Conservation (phyloP, 768 basidiomycete genomes). For the Hydnomerulius pinastri region DNA sequence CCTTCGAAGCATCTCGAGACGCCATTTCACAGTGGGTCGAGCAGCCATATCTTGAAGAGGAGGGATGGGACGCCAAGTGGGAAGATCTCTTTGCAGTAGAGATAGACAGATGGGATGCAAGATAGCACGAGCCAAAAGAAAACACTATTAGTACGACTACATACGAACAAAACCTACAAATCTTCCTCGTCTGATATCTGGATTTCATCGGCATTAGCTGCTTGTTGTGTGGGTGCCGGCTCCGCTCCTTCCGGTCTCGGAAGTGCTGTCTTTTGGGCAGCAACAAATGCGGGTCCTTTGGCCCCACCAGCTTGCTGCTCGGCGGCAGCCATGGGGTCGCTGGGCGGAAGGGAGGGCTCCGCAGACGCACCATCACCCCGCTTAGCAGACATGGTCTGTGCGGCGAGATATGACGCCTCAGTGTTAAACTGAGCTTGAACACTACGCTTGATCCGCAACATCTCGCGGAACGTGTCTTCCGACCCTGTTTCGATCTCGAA, state of each 20-base stretch:
- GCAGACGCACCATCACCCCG: conserved; percentile 53
- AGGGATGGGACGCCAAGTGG: conserved; percentile 72
- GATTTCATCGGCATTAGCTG: conserved; percentile 77
- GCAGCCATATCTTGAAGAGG: conserved; percentile 66
- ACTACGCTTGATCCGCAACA: conserved; percentile 94
- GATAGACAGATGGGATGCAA: conserved; percentile 66
- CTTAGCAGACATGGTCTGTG: conserved; percentile 78
- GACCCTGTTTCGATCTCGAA: conserved; percentile 99
- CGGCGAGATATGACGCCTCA: conserved; percentile 89
- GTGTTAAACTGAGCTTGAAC: conserved; percentile 99
- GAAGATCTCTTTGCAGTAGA: conserved; percentile 79
- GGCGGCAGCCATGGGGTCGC: conserved; percentile 88
- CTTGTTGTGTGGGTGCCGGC: conserved; percentile 27
- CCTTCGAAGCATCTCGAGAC: conserved; percentile 70
- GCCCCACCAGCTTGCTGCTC: conserved; percentile 61
- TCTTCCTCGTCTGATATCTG: conserved; percentile 87
- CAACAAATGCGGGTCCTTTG: conserved; percentile 75
- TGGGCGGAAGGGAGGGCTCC: conserved; percentile 42
- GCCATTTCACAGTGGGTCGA: conserved; percentile 67
- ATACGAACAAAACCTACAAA: conserved; percentile 35
- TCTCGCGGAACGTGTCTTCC: conserved; percentile 96
- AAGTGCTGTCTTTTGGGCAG: conserved; percentile 60
- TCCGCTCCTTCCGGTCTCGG: conserved; percentile 42
- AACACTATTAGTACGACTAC: conserved; percentile 13
- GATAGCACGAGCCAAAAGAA: conserved; percentile 23